Conservation (phyloP, 768 basidiomycete genomes). For the Lyophyllum atratum region DNA sequence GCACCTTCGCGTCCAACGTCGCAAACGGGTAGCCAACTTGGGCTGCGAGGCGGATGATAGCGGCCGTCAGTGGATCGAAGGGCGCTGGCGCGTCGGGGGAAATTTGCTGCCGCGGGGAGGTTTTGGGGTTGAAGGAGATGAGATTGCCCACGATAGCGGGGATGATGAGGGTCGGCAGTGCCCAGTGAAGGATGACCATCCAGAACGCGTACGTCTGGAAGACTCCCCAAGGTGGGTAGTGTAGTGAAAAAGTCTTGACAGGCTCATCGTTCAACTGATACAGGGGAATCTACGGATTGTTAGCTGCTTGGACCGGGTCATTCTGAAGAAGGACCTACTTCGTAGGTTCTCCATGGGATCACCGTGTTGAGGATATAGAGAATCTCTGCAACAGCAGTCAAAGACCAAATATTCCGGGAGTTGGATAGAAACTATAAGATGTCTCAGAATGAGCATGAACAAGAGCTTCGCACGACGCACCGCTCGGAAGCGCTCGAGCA, state of each 20-base stretch:
- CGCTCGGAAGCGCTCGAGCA: slow-evolving; percentile 34
- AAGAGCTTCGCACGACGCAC: slow-evolving; percentile 27
- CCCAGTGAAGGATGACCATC: slow-evolving; percentile 62
- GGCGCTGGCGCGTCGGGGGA: slow-evolving; percentile 24
- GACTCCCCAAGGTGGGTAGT: slow-evolving; percentile 49
- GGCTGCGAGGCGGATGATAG: slow-evolving; percentile 63
- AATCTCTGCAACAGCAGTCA: slow-evolving; percentile 57
- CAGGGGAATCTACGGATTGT: slow-evolving; percentile 27
- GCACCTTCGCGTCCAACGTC: slow-evolving; percentile 25
- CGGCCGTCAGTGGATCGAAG: slow-evolving; percentile 65
- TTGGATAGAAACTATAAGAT: slow-evolving; percentile 59
- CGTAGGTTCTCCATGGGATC: slow-evolving; percentile 52
- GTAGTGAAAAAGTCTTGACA: slow-evolving; percentile 28
- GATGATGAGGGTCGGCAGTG: slow-evolving; percentile 59
- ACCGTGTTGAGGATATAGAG: slow-evolving; percentile 51
- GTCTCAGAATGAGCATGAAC: slow-evolving; percentile 4
- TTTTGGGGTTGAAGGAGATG: slow-evolving; percentile 59
- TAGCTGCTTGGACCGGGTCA: not conserved
- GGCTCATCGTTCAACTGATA: slow-evolving; percentile 17
- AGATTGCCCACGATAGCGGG: slow-evolving; percentile 58
- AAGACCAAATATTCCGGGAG: slow-evolving; percentile 59
- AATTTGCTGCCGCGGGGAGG: slow-evolving; percentile 14
- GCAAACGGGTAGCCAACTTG: slow-evolving; percentile 59
- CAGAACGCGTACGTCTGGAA: slow-evolving; percentile 53
- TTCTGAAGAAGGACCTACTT: slow-evolving; percentile 32